phyloP scores from a whole-genome alignment of 2,329 filamentous ascomycete species.

The Aspergillus flavus region DNA sequence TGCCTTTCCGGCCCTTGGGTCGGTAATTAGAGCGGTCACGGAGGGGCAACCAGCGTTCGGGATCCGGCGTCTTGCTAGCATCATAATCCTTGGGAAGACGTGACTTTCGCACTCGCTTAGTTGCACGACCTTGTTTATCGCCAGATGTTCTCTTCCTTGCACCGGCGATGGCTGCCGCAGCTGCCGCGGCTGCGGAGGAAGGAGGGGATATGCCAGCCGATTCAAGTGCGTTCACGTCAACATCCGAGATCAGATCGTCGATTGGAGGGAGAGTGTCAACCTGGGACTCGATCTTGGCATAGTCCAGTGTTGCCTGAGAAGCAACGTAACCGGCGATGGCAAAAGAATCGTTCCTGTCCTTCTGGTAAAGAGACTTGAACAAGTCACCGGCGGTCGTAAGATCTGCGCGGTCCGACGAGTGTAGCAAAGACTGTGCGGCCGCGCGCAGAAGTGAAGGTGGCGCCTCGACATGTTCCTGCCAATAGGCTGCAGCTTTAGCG shows the following conservation, averaged over 20 bases:
- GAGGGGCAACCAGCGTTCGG: constrained; percentile 90
- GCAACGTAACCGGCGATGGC: constrained; percentile 85
- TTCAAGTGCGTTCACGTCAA: constrained; percentile 50
- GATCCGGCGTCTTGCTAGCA: constrained; percentile 77
- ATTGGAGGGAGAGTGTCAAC: constrained; percentile 43
- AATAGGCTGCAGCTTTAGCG: constrained; percentile 77
- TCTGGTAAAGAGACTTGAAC: constrained; percentile 70
- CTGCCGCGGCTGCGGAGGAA: constrained; percentile 31
- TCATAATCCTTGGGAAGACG: constrained; percentile 58
- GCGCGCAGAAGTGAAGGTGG: constrained; percentile 73
- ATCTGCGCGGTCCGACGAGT: constrained; percentile 71
- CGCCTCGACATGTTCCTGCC: constrained; percentile 66
- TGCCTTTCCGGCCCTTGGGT: constrained; percentile 89
- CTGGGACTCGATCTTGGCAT: constrained; percentile 38
- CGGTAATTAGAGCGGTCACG: constrained; percentile 85
- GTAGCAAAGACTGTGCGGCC: constrained; percentile 79
- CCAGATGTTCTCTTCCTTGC: constrained; percentile 44
- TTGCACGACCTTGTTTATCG: constrained; percentile 34
- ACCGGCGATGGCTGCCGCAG: constrained; percentile 35
- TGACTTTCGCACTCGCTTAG: constrained; percentile 50
- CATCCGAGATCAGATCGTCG: constrained; percentile 44
- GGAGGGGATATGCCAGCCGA: constrained; percentile 46
- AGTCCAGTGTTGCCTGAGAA: constrained; percentile 64
- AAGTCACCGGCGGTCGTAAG: constrained; percentile 72
- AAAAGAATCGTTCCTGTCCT: constrained; percentile 66